Percentiles rank a stretch among this genome's conserved stretches.
These are phyloP conservation scores for Hyphopichia pseudoburtonii DNA, from an alignment of 1,139 yeast species.

Conservation along the genomic window DNA sequence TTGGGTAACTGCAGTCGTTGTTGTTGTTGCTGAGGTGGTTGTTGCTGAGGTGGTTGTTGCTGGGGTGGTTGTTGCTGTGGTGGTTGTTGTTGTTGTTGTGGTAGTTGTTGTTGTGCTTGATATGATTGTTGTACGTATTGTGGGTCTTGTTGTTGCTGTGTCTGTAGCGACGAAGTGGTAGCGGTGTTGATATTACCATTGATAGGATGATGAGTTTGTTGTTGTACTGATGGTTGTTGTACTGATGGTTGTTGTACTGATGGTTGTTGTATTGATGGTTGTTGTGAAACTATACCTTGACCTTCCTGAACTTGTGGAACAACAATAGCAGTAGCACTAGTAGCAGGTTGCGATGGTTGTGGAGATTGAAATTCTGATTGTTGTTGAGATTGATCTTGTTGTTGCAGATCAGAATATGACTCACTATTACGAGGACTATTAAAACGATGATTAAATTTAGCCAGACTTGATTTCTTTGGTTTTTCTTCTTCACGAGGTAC, in stretches of 20 bases:
- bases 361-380: too few relatives aligned
- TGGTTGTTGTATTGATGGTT: too few relatives aligned
- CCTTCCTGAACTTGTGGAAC: too few relatives aligned
- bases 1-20: not conserved
- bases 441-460: slow-evolving; percentile 16
- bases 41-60: slow-evolving; percentile 11
- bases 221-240: too few relatives aligned
- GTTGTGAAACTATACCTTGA: too few relatives aligned
- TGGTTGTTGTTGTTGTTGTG: not conserved
- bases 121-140: not conserved
- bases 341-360: slow-evolving; percentile 4
- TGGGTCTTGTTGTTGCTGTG: too few relatives aligned
- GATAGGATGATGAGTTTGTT: too few relatives aligned
- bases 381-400: not conserved
- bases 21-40: not conserved
- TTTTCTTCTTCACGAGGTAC: slow-evolving; percentile 83
- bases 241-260: too few relatives aligned
- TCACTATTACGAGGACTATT: not conserved
- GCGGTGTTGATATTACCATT: too few relatives aligned
- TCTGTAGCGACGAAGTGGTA: too few relatives aligned
- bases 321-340: slow-evolving; percentile 3
- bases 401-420: slow-evolving; percentile 3
- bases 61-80: slow-evolving; percentile 8
- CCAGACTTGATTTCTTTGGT: slow-evolving; percentile 38
- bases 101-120: not conserved